A percentile compares a stretch with the other conserved stretches of the same genome.
Evolutionary conservation across 805 yeast genomes (phyloP).

Genomic region (Lachancea meyersii): DNA sequence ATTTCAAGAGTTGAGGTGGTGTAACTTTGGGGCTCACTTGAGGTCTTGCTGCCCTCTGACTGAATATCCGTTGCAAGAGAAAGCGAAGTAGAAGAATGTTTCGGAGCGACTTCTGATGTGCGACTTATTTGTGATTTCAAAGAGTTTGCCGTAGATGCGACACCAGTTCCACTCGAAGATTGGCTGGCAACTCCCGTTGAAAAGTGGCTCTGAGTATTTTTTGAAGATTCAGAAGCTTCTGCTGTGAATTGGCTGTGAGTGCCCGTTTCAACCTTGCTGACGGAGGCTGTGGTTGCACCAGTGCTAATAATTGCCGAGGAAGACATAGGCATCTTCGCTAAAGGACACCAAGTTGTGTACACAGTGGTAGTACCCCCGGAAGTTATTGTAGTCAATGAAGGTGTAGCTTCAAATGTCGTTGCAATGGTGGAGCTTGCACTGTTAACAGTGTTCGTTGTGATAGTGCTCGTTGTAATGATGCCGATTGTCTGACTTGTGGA

Average conservation of each 20-base stretch:
- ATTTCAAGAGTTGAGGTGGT: too few species aligned
- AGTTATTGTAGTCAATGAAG: slow-evolving; percentile 7
- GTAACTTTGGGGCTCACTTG: not conserved
- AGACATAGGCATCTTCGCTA: not conserved
- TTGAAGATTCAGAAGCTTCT: not conserved
- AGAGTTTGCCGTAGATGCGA: too few species aligned
- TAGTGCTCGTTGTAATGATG: too few species aligned
- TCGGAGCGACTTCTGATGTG: too few species aligned
- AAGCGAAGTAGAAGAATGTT: too few species aligned
- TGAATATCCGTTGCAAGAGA: too few species aligned
- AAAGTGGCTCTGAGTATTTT: too few species aligned
- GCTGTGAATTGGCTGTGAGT: not conserved
- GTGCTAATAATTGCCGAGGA: not conserved
- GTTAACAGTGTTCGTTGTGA: not conserved
- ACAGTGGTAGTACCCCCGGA: slow-evolving; percentile 4
- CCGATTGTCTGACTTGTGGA: too few species aligned
- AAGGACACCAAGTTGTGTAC: slow-evolving; percentile 21
- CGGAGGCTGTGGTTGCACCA: not conserved
- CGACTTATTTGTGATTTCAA: too few species aligned
- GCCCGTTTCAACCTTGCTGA: not conserved
- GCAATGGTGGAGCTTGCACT: slow-evolving; percentile 2
- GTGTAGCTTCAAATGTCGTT: slow-evolving; percentile 11
- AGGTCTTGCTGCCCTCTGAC: not conserved
- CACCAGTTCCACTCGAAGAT: too few species aligned
- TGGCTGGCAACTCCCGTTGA: too few species aligned